phyloP scores from a whole-genome alignment of 768 basidiomycete genomes.

The Kwoniella dejecticola region DNA sequence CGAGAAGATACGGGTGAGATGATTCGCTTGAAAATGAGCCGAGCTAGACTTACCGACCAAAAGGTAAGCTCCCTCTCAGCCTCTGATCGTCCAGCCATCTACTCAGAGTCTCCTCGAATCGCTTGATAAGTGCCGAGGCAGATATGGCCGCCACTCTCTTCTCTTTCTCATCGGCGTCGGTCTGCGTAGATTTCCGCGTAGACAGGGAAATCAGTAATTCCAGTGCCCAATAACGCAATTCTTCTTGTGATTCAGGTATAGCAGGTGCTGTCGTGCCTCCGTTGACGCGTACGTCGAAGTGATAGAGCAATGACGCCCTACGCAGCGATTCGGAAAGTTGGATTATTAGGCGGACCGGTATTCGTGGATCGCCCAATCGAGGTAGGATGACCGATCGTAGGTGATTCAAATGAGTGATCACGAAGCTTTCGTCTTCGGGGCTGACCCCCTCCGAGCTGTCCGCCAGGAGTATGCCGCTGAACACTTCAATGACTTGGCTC shows the following conservation, averaged over 20 bases:
- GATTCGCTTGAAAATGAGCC: background rate
- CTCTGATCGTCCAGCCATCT: slow-evolving; percentile 81
- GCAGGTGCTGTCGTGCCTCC: slow-evolving; percentile 42
- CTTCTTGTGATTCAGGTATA: slow-evolving; percentile 31
- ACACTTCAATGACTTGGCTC: slow-evolving; percentile 61
- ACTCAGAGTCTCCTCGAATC: slow-evolving; percentile 70
- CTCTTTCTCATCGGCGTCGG: slow-evolving; percentile 63
- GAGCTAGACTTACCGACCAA: slow-evolving; percentile 66
- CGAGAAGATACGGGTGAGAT: too few relatives aligned
- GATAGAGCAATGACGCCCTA: slow-evolving; percentile 44
- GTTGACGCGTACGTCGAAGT: slow-evolving; percentile 22
- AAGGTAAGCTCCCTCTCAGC: slow-evolving; percentile 82
- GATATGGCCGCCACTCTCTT: slow-evolving; percentile 81
- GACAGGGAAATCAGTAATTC: slow-evolving; percentile 35
- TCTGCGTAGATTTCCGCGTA: background rate
- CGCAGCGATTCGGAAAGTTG: slow-evolving; percentile 35
- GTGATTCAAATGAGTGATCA: slow-evolving; percentile 31
- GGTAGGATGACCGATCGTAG: slow-evolving; percentile 30
- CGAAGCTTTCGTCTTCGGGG: slow-evolving; percentile 46
- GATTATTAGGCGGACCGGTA: slow-evolving; percentile 35
- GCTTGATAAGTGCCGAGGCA: slow-evolving; percentile 70
- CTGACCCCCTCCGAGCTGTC: slow-evolving; percentile 27
- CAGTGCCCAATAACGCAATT: slow-evolving; percentile 47
- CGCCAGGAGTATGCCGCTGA: slow-evolving; percentile 39
- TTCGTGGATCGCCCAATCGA: slow-evolving; percentile 22